Conservation (phyloP, 83 land plant species). For the Thuja plicata region DNA sequence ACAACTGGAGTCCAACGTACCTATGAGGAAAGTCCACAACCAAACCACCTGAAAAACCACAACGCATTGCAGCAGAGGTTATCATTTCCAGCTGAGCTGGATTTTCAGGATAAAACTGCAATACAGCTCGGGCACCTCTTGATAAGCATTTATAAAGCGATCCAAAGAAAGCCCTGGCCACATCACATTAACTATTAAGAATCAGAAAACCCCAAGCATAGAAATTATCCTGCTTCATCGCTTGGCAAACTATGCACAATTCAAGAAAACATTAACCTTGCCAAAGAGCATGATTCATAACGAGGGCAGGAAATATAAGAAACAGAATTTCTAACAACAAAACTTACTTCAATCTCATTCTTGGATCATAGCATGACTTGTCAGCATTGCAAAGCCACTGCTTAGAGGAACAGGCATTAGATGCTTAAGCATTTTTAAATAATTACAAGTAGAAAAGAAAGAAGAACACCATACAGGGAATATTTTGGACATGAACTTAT, state of each 20-base stretch:
- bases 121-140: constrained; percentile 94
- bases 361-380: constrained; percentile 90
- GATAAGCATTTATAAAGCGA: constrained; percentile 87
- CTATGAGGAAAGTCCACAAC: constrained; percentile 99
- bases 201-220: neutral
- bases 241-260: neutral
- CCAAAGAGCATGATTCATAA: neutral
- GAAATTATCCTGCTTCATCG: neutral
- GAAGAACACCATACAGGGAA: neutral
- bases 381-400: constrained; percentile 99
- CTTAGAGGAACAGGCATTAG: constrained; percentile 14
- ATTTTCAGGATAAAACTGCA: constrained; percentile 94
- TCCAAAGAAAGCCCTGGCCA: constrained; percentile 80
- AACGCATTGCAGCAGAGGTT: constrained; percentile 81
- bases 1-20: constrained; percentile 29
- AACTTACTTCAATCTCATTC: constrained; percentile 81
- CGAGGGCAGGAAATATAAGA: neutral
- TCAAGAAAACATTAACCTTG: neutral
- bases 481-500: neutral
- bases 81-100: constrained; percentile 93
- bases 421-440: neutral
- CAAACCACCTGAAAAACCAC: constrained; percentile 95
- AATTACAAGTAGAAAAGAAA: neutral
- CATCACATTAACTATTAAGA: neutral
- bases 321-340: neutral